Conservation (phyloP, 768 basidiomycete species). For the Russula ochroleuca region DNA sequence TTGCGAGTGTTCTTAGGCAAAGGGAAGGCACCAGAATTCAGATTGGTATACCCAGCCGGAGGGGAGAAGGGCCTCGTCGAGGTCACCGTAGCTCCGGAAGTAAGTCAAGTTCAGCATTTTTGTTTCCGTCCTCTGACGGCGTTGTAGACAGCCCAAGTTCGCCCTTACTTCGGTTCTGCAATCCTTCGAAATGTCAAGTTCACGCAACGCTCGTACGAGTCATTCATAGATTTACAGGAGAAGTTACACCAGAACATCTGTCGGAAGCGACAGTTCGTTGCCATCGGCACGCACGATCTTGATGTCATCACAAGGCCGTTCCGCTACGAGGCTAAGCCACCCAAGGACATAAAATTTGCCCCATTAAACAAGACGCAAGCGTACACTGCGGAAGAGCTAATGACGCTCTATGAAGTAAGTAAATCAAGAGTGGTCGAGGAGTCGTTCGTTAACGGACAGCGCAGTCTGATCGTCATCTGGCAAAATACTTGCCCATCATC, state of each 20-base stretch:
- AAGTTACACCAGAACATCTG: constrained; percentile 97
- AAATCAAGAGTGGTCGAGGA: not conserved
- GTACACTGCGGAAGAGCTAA: constrained; percentile 85
- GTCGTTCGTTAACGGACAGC: constrained; percentile 2
- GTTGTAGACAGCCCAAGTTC: constrained; percentile 67
- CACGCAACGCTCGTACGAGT: constrained; percentile 83
- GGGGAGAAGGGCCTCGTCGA: constrained; percentile 64
- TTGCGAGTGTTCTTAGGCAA: constrained; percentile 78
- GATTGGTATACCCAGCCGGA: constrained; percentile 62
- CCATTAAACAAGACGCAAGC: constrained; percentile 76
- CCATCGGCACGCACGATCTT: constrained; percentile 96
- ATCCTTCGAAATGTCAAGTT: constrained; percentile 88
- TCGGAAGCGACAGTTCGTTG: constrained; percentile 81
- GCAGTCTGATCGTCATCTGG: constrained; percentile 88
- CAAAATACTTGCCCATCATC: constrained; percentile 87
- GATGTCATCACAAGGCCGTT: constrained; percentile 86
- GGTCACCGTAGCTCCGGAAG: constrained; percentile 68
- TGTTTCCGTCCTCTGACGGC: not conserved
- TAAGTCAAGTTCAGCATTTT: constrained; percentile 35
- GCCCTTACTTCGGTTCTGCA: constrained; percentile 89
- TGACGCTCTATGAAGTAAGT: constrained; percentile 88
- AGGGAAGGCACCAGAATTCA: constrained; percentile 64
- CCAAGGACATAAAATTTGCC: constrained; percentile 86
- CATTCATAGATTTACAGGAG: constrained; percentile 99
- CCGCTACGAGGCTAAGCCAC: constrained; percentile 76